Evolutionary conservation across 805 yeast species (phyloP).

Genomic region (Blastobotrys americana): DNA sequence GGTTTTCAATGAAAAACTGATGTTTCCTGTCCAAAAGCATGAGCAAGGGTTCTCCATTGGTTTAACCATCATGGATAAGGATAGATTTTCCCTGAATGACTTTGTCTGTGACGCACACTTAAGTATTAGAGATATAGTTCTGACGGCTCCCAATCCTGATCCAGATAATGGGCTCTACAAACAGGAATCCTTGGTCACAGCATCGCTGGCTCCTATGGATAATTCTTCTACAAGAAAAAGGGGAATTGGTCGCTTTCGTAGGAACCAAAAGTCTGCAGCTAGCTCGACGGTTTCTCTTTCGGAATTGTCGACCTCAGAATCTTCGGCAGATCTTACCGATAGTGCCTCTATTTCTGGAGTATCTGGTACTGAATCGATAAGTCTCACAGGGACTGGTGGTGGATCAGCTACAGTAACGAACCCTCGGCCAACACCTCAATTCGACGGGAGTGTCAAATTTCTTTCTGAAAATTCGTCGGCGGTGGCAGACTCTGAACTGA

Average conservation of each 20-base stretch:
- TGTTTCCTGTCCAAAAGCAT: constrained; percentile 64
- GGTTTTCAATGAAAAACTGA: constrained; percentile 66
- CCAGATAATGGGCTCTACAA: constrained; percentile 31
- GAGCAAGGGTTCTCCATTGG: constrained; percentile 61
- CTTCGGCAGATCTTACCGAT: not conserved
- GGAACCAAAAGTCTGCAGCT: not conserved
- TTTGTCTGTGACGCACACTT: constrained; percentile 62
- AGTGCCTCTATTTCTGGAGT: not conserved
- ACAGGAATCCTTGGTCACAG: constrained; percentile 10
- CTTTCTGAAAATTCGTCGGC: not conserved
- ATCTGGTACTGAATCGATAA: not conserved
- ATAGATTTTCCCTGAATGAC: constrained; percentile 75
- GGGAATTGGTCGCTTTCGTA: not conserved
- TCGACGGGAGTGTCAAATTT: not conserved
- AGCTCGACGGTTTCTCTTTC: not conserved
- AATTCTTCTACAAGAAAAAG: not conserved
- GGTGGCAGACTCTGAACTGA: not conserved
- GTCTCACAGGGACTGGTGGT: not conserved
- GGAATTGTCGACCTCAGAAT: not conserved
- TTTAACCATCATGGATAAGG: constrained; percentile 77
- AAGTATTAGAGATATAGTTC: constrained; percentile 44
- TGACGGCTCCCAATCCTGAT: constrained; percentile 29
- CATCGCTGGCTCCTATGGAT: constrained; percentile 8
- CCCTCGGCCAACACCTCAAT: not conserved
- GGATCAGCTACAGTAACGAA: constrained; percentile 10